Percentiles rank a stretch among this genome's conserved stretches.
phyloP scores from a whole-genome alignment of 129 eudicot genomes.

The Saposhnikovia divaricata region DNA sequence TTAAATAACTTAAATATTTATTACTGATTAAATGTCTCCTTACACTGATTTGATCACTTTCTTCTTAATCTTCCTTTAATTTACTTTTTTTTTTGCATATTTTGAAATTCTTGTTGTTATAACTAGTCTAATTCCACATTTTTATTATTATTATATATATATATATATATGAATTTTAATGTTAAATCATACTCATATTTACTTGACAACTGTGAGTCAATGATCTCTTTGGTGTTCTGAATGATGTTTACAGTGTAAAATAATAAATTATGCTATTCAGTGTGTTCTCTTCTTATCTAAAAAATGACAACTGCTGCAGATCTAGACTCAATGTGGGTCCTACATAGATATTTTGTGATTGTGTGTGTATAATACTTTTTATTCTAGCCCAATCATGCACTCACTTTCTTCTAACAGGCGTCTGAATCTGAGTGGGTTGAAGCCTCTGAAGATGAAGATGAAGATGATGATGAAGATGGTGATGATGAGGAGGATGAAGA shows the following conservation, averaged over 20 bases:
- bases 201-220: neutral
- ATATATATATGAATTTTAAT: neutral
- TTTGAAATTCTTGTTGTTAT: neutral
- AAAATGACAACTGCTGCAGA: neutral
- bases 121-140: neutral
- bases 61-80: neutral
- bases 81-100: neutral
- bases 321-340: neutral
- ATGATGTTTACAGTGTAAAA: neutral
- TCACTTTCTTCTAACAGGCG: slow-evolving; percentile 38
- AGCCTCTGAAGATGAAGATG: slow-evolving; percentile 85
- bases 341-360: neutral
- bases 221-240: neutral
- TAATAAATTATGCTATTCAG: neutral
- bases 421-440: slow-evolving; percentile 97
- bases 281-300: neutral
- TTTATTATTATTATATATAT: neutral
- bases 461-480: slow-evolving; percentile 46
- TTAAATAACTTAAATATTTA: neutral
- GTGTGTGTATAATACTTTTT: neutral
- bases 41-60: neutral
- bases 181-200: neutral
- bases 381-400: neutral
- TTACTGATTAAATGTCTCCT: neutral
- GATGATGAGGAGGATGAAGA: slow-evolving; percentile 40